phyloP scores from a whole-genome alignment of 176 grass and related monocot genomes.

The Neostapfia colusana region DNA sequence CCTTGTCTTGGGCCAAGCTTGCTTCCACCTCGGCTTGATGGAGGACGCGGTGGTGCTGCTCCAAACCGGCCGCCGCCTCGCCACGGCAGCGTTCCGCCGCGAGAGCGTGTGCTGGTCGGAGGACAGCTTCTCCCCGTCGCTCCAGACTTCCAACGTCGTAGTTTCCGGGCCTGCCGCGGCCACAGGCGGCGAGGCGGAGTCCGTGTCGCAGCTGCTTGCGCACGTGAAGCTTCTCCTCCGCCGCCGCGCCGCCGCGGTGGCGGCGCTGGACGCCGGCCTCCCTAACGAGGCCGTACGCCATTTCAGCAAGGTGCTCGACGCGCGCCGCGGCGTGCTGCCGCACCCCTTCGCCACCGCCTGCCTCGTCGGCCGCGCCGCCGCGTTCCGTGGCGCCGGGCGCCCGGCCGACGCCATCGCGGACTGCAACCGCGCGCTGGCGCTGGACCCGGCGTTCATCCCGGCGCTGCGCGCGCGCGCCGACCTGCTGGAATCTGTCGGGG shows the following conservation, averaged over 20 bases:
- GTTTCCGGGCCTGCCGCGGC: background rate
- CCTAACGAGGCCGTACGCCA: conserved; percentile 69
- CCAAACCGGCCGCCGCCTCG: conserved; percentile 76
- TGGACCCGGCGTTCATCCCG: conserved; percentile 86
- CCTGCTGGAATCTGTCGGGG: conserved; percentile 57
- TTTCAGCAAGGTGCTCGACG: conserved; percentile 90
- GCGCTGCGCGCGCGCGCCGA: conserved; percentile 82
- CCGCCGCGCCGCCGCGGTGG: conserved; percentile 63
- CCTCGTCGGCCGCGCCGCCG: conserved; percentile 73
- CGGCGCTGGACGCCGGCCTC: conserved; percentile 69
- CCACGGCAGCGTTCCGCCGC: conserved; percentile 73
- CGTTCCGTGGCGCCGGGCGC: conserved; percentile 52
- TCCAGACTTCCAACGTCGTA: background rate
- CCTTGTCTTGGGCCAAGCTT: conserved; percentile 73
- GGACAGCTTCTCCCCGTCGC: conserved; percentile 62
- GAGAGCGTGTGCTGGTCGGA: conserved; percentile 81
- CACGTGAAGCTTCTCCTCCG: conserved; percentile 84
- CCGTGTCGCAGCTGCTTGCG: conserved; percentile 60
- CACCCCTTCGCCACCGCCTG: conserved; percentile 79
- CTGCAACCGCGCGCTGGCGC: conserved; percentile 81
- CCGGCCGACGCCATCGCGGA: conserved; percentile 76
- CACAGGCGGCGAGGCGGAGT: conserved; percentile 46
- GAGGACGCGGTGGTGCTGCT: conserved; percentile 82
- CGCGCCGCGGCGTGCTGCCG: conserved; percentile 64
- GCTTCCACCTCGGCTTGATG: conserved; percentile 87